Conservation (phyloP, 1,139 yeast genomes). For the Barnettozyma hawaiiensis region DNA sequence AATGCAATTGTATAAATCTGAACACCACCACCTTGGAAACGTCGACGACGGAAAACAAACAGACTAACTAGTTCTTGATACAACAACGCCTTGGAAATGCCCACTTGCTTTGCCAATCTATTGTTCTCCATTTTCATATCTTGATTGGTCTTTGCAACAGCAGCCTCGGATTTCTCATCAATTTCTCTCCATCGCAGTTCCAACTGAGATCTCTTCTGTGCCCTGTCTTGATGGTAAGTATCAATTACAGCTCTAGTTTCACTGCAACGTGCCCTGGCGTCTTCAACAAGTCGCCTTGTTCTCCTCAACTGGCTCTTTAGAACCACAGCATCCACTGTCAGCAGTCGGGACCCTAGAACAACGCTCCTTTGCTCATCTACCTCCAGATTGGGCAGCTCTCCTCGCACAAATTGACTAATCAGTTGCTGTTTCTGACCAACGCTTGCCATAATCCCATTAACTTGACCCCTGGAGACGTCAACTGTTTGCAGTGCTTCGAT, state of each 20-base stretch:
- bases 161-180: not conserved
- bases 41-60: constrained; percentile 18
- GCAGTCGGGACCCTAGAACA: constrained; percentile 6
- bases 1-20: constrained; percentile 20
- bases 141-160: not conserved
- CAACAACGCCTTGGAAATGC: constrained; percentile 19
- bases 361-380: constrained; percentile 8
- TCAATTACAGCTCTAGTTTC: not conserved
- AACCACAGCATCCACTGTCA: constrained; percentile 7
- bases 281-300: constrained; percentile 2
- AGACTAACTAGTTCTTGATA: constrained; percentile 23
- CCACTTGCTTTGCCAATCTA: constrained; percentile 18
- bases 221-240: not conserved
- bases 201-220: not conserved
- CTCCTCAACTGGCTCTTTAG: constrained; percentile 1
- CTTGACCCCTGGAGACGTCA: constrained; percentile 9
- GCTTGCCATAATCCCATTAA: constrained; percentile 14
- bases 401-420: constrained; percentile 14
- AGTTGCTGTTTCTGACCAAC: not conserved
- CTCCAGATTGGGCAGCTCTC: constrained; percentile 5
- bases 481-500: constrained; percentile 12
- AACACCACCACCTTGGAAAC: constrained; percentile 12
- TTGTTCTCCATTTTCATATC: constrained; percentile 9
- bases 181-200: not conserved
- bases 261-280: not conserved